Conservation (phyloP, 805 yeast species). For the Metschnikowia vanudenii region DNA sequence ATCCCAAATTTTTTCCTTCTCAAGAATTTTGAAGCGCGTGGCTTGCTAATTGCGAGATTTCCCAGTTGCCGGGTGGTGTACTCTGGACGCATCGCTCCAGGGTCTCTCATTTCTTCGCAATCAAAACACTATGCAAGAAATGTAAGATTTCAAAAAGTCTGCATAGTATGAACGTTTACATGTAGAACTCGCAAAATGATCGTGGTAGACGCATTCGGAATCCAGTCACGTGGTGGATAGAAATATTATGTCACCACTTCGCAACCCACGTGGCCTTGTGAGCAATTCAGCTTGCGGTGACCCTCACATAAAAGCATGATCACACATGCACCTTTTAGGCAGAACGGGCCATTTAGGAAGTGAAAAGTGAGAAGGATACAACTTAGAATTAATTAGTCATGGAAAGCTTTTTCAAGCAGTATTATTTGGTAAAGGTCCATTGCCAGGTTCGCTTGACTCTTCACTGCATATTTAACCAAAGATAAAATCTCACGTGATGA, state of each 20-base stretch:
- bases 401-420: background rate
- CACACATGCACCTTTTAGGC: too few relatives aligned
- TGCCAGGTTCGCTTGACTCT: background rate
- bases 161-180: background rate
- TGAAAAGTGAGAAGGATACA: too few relatives aligned
- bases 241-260: background rate
- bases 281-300: background rate
- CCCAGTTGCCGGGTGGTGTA: constrained; percentile 4
- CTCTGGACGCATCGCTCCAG: background rate
- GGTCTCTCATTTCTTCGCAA: constrained; percentile 1
- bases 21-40: background rate
- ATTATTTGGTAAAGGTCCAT: background rate
- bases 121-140: constrained; percentile 1
- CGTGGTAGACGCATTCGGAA: background rate
- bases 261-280: constrained; percentile 2
- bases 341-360: too few relatives aligned
- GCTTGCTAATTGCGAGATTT: background rate
- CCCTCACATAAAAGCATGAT: too few relatives aligned
- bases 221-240: background rate
- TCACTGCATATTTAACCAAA: background rate
- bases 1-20: background rate
- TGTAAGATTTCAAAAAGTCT: background rate
- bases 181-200: background rate
- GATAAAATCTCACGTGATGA: background rate
- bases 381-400: background rate